These are phyloP conservation scores for Penicillium thymicola DNA, from an alignment of 2,329 filamentous ascomycete species.

Conservation along the genomic window DNA sequence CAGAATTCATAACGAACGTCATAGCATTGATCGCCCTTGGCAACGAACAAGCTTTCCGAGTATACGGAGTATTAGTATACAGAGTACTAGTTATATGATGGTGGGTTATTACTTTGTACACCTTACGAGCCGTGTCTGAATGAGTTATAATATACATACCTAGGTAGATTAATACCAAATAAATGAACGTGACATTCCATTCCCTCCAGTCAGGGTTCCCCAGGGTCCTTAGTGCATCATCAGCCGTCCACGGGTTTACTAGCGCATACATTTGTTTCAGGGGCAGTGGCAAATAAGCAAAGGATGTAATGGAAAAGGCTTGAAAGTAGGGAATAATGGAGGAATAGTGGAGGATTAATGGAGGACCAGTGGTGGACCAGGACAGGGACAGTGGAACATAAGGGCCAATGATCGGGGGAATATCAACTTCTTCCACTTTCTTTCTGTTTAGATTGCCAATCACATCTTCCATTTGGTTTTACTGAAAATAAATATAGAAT, in stretches of 20 bases:
- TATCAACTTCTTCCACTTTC: background rate
- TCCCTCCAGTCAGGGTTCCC: background rate
- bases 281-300: constrained; percentile 4
- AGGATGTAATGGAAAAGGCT: background rate
- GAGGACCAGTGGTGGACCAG: background rate
- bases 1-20: background rate
- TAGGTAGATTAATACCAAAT: background rate
- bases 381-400: background rate
- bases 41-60: constrained; percentile 7
- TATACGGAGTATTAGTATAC: no score
- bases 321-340: background rate
- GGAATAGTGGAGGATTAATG: background rate
- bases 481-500: background rate
- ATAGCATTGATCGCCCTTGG: constrained; percentile 6
- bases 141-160: no score
- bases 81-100: background rate
- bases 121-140: background rate
- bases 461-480: background rate
- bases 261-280: constrained; percentile 4
- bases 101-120: background rate
- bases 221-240: background rate
- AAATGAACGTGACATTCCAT: background rate
- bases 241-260: background rate
- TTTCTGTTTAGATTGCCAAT: background rate
- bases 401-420: constrained; percentile 2